phyloP scores from a whole-genome alignment of 148 eudicot genomes.

The Cornus florida region DNA sequence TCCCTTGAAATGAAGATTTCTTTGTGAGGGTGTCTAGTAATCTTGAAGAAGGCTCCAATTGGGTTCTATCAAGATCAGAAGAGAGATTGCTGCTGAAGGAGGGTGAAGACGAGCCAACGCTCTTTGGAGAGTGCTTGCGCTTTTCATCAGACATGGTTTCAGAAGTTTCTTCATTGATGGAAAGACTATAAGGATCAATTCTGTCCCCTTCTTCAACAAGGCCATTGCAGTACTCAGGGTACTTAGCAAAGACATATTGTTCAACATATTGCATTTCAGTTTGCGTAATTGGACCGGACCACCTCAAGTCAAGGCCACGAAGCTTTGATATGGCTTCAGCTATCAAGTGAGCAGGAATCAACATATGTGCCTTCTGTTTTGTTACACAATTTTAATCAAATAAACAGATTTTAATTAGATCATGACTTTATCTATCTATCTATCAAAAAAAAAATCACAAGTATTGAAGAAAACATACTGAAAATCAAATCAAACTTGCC shows the following conservation, averaged over 20 bases:
- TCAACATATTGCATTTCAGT: conserved; percentile 48
- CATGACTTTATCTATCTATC: not conserved
- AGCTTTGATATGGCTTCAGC: conserved; percentile 57
- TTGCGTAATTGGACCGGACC: conserved; percentile 59
- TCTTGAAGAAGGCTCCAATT: conserved; percentile 42
- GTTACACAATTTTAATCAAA: not conserved
- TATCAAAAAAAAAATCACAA: not conserved
- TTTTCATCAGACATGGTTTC: conserved; percentile 32
- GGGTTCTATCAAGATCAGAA: conserved; percentile 28
- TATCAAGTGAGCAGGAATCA: conserved; percentile 49
- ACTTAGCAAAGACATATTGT: conserved; percentile 51
- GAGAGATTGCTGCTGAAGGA: conserved; percentile 17
- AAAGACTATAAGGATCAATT: conserved; percentile 25
- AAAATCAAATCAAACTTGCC: conserved; percentile 22
- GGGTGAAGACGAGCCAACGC: conserved; percentile 18
- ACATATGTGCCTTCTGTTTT: conserved; percentile 42
- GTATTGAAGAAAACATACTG: not conserved
- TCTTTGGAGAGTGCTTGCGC: conserved; percentile 30
- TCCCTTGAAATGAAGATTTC: conserved; percentile 39
- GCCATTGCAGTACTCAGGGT: conserved; percentile 51
- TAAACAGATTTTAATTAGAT: not conserved
- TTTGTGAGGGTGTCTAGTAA: conserved; percentile 32
- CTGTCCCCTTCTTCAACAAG: conserved; percentile 33
- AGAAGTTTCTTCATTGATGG: conserved; percentile 28
- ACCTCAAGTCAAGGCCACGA: conserved; percentile 48